A percentile compares a stretch with the other conserved stretches of the same genome.
phyloP scores from a whole-genome alignment of 306 rosid genomes.

The Sphenostylis stenocarpa region DNA sequence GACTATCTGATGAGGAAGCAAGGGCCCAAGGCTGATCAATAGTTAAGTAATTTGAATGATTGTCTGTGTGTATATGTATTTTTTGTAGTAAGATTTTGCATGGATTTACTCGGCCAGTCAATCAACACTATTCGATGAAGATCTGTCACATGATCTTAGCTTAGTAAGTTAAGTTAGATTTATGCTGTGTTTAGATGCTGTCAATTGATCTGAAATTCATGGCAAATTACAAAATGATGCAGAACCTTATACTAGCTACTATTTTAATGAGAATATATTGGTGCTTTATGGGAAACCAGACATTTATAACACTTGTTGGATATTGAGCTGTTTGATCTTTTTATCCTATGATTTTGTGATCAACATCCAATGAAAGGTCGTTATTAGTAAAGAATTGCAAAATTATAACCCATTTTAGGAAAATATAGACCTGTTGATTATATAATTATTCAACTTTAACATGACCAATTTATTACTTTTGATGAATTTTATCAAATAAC shows the following conservation, averaged over 20 bases:
- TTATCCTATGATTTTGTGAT: no score
- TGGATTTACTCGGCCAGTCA: not conserved
- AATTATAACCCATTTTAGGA: no score
- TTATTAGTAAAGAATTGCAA: no score
- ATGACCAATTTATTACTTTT: no score
- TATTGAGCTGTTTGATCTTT: no score
- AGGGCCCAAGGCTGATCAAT: conserved; percentile 12
- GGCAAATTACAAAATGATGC: not conserved
- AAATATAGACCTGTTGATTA: no score
- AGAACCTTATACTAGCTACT: not conserved
- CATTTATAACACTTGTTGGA: no score
- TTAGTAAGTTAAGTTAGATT: not conserved
- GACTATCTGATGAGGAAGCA: conserved; percentile 18
- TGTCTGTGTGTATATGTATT: not conserved
- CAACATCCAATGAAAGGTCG: no score
- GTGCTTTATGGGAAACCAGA: no score
- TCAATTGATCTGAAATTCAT: not conserved
- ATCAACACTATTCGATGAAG: not conserved
- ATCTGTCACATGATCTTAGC: not conserved
- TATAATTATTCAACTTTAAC: no score
- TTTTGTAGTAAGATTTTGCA: not conserved
- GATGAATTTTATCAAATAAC: no score
- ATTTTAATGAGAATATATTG: no score
- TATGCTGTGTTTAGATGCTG: not conserved
- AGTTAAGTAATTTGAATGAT: conserved; percentile 24